Evolutionary conservation across 371 early-diverging fungal genomes (phyloP).

Genomic region (Thermomucor indicae-seudaticae): DNA sequence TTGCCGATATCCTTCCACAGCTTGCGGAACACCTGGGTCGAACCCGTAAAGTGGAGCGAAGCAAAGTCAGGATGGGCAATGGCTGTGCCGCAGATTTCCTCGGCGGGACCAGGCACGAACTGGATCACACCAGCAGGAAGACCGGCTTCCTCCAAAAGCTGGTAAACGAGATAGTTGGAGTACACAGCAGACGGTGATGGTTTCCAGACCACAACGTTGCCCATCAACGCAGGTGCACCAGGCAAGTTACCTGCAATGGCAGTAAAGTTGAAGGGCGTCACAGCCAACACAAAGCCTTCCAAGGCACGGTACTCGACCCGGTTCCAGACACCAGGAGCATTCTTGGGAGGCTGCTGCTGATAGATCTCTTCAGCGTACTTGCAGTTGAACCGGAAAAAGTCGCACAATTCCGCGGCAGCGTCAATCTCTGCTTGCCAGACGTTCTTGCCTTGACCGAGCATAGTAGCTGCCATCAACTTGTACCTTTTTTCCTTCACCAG

Average conservation of each 20-base stretch:
- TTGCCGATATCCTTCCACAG: slow-evolving; percentile 91
- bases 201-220: slow-evolving; percentile 97
- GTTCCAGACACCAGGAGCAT: slow-evolving; percentile 89
- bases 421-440: slow-evolving; percentile 99
- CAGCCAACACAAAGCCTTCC: slow-evolving; percentile 96
- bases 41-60: slow-evolving; percentile 96
- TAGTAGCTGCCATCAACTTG: slow-evolving; percentile 94
- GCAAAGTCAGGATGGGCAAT: slow-evolving; percentile 89
- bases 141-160: slow-evolving; percentile 94
- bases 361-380: slow-evolving; percentile 95
- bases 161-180: slow-evolving; percentile 88
- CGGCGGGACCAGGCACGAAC: slow-evolving; percentile 93
- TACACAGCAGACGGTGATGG: slow-evolving; percentile 89
- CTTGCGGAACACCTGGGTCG: slow-evolving; percentile 89
- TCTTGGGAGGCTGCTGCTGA: slow-evolving; percentile 87
- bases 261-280: slow-evolving; percentile 99
- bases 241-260: slow-evolving; percentile 97
- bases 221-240: slow-evolving; percentile 95
- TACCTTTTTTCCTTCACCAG: no score
- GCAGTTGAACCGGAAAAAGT: slow-evolving; percentile 96
- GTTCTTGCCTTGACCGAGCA: slow-evolving; percentile 99
- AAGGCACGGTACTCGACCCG: slow-evolving; percentile 94
- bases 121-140: slow-evolving; percentile 96
- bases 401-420: slow-evolving; percentile 89
- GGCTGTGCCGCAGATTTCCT: slow-evolving; percentile 66